A percentile compares a stretch with the other conserved stretches of the same genome.
Conservation (phyloP, 2,329 filamentous ascomycete genomes). For the Fusarium nurragi region DNA sequence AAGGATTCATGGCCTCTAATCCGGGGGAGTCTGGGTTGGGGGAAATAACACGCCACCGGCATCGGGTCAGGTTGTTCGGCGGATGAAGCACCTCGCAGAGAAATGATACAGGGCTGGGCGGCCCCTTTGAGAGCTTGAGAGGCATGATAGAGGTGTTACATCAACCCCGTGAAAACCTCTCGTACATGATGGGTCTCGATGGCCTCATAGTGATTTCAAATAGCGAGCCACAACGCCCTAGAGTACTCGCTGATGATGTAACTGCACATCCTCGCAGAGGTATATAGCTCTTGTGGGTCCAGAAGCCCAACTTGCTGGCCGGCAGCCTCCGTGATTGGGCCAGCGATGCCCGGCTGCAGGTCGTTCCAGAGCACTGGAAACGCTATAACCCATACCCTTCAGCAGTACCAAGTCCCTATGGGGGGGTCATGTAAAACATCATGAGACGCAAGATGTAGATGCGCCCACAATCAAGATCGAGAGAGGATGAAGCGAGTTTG, state of each 20-base stretch:
- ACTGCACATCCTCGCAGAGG: not conserved
- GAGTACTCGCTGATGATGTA: constrained; percentile 1
- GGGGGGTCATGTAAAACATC: constrained; percentile 11
- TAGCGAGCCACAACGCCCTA: not conserved
- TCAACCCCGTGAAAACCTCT: not conserved
- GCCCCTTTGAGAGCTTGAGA: not conserved
- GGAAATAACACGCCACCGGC: constrained; percentile 38
- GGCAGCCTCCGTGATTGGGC: constrained; percentile 42
- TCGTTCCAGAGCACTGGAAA: constrained; percentile 24
- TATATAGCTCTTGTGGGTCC: constrained; percentile 17
- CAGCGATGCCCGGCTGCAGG: no score
- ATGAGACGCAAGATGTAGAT: constrained; percentile 12
- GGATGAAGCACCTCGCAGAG: constrained; percentile 40
- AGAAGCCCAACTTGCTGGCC: constrained; percentile 23
- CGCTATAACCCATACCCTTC: not conserved
- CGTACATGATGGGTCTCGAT: constrained; percentile 2
- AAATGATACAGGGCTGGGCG: constrained; percentile 13
- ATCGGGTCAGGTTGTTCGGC: constrained; percentile 36
- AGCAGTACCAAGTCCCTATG: constrained; percentile 1
- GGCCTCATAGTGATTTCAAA: constrained; percentile 24
- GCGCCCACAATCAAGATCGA: constrained; percentile 7
- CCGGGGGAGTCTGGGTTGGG: constrained; percentile 14
- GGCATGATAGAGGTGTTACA: not conserved
- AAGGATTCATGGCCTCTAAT: constrained; percentile 2
- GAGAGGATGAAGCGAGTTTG: constrained; percentile 18